Percentiles rank a stretch among this genome's conserved stretches.
phyloP scores from a whole-genome alignment of 148 eudicot species.

The Rhododendron mucronatum region DNA sequence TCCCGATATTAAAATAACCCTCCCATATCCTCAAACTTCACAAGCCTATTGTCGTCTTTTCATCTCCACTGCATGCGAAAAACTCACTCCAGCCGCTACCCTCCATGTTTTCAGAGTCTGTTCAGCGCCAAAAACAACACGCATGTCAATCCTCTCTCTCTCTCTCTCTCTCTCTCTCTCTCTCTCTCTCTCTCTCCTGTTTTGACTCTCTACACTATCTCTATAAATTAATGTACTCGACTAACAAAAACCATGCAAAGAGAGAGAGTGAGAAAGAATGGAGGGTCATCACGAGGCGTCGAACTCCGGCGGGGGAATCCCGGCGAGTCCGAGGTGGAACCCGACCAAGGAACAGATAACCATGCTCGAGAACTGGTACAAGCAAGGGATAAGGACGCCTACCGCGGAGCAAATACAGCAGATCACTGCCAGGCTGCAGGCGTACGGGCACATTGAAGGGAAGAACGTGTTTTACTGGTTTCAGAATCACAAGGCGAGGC shows the following conservation, averaged over 20 bases:
- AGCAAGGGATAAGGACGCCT: conserved; percentile 72
- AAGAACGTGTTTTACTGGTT: conserved; percentile 98
- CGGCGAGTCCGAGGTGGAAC: conserved; percentile 60
- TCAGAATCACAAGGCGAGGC: conserved; percentile 92
- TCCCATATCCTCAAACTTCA: background rate
- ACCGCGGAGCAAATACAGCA: conserved; percentile 77
- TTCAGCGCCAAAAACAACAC: conserved; percentile 67
- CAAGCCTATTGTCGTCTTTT: conserved; percentile 22
- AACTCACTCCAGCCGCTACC: conserved; percentile 38
- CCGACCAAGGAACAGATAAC: conserved; percentile 87
- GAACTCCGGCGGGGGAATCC: conserved; percentile 15
- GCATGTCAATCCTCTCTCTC: conserved; percentile 39
- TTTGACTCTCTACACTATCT: conserved; percentile 20
- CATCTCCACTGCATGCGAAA: conserved; percentile 1
- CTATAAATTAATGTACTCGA: background rate
- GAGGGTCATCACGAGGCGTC: conserved; percentile 11
- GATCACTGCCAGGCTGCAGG: conserved; percentile 50
- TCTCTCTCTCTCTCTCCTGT: conserved; percentile 17
- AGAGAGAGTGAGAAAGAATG: background rate
- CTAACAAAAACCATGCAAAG: conserved; percentile 5
- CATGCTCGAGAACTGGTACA: conserved; percentile 61
- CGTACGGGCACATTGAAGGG: conserved; percentile 77
- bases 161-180: conserved; percentile 24
- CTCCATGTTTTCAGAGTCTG: conserved; percentile 75
- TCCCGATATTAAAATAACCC: background rate